Evolutionary conservation across 2,329 filamentous ascomycete genomes (phyloP).

Genomic region (Diaporthe sp.): DNA sequence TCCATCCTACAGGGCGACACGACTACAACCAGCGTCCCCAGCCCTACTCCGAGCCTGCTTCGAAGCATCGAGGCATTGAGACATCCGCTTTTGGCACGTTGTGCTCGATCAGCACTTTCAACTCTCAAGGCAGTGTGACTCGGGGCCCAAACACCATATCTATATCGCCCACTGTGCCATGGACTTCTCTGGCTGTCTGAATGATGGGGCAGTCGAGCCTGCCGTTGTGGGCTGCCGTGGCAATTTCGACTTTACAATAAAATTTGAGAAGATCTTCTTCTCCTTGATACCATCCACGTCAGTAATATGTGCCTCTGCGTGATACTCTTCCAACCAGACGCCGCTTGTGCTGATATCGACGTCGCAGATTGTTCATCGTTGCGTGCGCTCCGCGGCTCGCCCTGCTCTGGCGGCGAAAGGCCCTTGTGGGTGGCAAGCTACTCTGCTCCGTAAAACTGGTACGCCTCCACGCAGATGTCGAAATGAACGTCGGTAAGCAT

Average conservation of each 20-base stretch:
- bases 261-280: conserved; percentile 64
- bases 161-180: too few relatives aligned
- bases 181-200: conserved; percentile 1
- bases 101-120: background rate
- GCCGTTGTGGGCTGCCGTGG: conserved; percentile 47
- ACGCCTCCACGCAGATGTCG: too few relatives aligned
- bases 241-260: conserved; percentile 66
- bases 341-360: conserved; percentile 50
- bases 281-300: conserved; percentile 56
- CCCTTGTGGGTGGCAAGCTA: background rate
- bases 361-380: background rate
- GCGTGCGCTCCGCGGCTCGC: background rate
- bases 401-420: background rate
- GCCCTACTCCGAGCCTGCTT: background rate
- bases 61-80: background rate
- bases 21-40: too few relatives aligned
- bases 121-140: background rate
- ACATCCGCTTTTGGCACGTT: background rate
- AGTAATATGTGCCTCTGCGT: too few relatives aligned
- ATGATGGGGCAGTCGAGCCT: conserved; percentile 1
- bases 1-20: background rate
- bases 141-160: too few relatives aligned
- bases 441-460: background rate
- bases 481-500: too few relatives aligned
- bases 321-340: too few relatives aligned